phyloP scores from a whole-genome alignment of 2,329 filamentous ascomycete species.

The Colletotrichum lupini region DNA sequence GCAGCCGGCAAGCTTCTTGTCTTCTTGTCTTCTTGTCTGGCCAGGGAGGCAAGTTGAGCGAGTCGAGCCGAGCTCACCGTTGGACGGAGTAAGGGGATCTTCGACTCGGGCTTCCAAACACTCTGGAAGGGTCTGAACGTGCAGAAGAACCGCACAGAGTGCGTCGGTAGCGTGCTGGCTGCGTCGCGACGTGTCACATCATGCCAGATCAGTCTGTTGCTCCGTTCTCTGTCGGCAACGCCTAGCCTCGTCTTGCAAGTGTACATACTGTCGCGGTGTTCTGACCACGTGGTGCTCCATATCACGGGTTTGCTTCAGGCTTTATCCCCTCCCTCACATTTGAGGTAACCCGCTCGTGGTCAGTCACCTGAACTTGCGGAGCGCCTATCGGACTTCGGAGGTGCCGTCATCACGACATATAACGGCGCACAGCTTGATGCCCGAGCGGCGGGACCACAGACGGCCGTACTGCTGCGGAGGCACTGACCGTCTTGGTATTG shows the following conservation, averaged over 20 bases:
- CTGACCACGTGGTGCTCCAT: constrained; percentile 4
- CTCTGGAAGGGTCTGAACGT: constrained; percentile 19
- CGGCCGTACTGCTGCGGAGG: not conserved
- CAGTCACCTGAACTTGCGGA: not conserved
- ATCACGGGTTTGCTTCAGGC: constrained; percentile 6
- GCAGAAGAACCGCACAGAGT: not conserved
- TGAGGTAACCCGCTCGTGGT: not conserved
- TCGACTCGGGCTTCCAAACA: constrained; percentile 2
- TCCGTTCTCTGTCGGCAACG: constrained; percentile 11
- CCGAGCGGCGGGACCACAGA: constrained; percentile 3
- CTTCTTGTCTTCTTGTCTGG: not conserved
- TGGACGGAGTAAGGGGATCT: not conserved
- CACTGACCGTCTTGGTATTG: not conserved
- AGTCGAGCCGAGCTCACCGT: constrained; percentile 1
- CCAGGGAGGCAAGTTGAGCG: not conserved
- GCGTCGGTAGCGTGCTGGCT: not conserved
- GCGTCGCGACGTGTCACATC: constrained; percentile 23
- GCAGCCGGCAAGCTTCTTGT: constrained; percentile 3
- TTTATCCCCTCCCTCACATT: not conserved
- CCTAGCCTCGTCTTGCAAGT: constrained; percentile 9
- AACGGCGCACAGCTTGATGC: constrained; percentile 1
- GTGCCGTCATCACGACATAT: not conserved
- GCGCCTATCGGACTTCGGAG: constrained; percentile 1
- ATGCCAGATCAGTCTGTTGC: constrained; percentile 20
- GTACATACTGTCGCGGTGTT: constrained; percentile 4